Evolutionary conservation across 495 filamentous ascomycete species (phyloP), one percentile per base, ranked within the genome.

Genomic region (Neurospora africana): DNA sequence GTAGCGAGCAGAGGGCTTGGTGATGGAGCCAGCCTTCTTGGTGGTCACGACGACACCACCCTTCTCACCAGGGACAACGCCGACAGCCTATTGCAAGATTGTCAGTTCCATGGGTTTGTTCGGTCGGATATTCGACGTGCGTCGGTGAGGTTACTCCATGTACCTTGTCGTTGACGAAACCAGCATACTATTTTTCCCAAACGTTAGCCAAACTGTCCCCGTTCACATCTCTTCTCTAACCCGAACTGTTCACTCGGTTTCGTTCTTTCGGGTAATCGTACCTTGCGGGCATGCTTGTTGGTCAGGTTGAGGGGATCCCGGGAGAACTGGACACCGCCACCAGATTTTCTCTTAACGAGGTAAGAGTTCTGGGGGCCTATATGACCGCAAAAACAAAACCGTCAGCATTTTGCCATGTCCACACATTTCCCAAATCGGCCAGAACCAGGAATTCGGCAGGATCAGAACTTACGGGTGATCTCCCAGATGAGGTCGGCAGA

Each of bases 81-180:
- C 94, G 78, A 98, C 82, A 72, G 95, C 94, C 93, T 97, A 79
- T 69, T 69, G 27, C 53, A 3, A 36, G 33, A 5, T 33, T 65
- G 71, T 80, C 73, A 80, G 78, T 69, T 68, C 69, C 11, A 37
- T 70, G 30, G 75, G 71, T 43, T 76, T 70, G 71, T 35, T 72
- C 36, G 61, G 69, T 74, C 72, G 44, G 44, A 43, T 47, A 61
- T 40, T 38, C 23, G 67, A 43, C 13, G 15, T 68, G 9, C 13
- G 68, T 77, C 78, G 30, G 19, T 36, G 23, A 44, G 21, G 68
- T 65, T 36, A n/a, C 37, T 70, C 33, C 70, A 73, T 73, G 82
- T 90, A 97, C 95, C 93, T 98, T 95, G 83, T 90, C 89, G 85
- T 96, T 96, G 79, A 93, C 88, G 81, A 91, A 93, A 74, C 95